Evolutionary conservation across 177 flowering plant species (phyloP), one percentile per base, ranked within the genome.

Genomic region (Tripterygium wilfordii): DNA sequence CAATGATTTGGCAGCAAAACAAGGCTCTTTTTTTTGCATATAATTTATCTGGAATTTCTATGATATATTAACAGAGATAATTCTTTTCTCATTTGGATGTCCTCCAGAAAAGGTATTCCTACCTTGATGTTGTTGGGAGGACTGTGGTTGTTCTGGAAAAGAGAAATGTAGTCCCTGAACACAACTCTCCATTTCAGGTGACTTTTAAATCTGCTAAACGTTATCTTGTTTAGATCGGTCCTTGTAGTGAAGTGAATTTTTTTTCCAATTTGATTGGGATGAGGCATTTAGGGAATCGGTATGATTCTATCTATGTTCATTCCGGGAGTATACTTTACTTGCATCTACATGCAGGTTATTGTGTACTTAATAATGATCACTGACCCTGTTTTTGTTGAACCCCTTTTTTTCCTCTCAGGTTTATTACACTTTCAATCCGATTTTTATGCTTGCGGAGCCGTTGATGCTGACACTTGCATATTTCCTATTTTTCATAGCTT

Each of bases 401-500:
- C 36, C 17, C 3, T 33, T 33, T 18, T 44, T 21, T 18, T 19
- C 42, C 49, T 49, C 57, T 66, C 88, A 92, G 98, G 95, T 92
- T 49, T 72, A 80, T 66, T 92, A 92, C 75, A 74, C 63, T 18
- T 89, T 86, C 96, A 82, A 78, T 46, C 85, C 79, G 10, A 58
- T 84, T 26, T 92, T 76, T 75, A 83, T 86, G 95, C 85, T 92
- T 43, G 95, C 88, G 0, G 96, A 92, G 73, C 98, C 98, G 9
- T 48, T 92, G 60, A 89, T 92, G 89, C 57, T 89, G 74, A 62
- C 55, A 20, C 67, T 78, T 24, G 82, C 50, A 7, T 84, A 86
- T 59, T 86, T 84, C 81, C 57, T 86, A 2, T 58, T 86, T 48
- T 89, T 92, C 60, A 22, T 76, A 53, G 70, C 91, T 13, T 80